These are phyloP conservation scores for Mixia osmundae DNA, from an alignment of 1,284 basidiomycete species.

Conservation along the genomic window DNA sequence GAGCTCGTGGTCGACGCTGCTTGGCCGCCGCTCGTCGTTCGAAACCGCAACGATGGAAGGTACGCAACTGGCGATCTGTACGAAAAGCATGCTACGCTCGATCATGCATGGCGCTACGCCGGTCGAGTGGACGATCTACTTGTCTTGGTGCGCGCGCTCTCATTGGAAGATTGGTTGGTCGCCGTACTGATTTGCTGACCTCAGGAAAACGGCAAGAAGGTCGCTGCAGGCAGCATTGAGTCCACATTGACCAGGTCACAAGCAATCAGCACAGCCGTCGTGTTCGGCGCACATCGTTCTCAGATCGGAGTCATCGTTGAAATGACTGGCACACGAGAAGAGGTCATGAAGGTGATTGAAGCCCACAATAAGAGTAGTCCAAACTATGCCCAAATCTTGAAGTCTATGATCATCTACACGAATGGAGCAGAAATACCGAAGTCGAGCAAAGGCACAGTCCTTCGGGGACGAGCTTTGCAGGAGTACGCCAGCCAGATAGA, in stretches of 20 bases:
- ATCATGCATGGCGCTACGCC: slow-evolving; percentile 31
- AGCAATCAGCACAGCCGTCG: slow-evolving; percentile 29
- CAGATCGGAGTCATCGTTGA: slow-evolving; percentile 34
- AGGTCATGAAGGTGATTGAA: slow-evolving; percentile 27
- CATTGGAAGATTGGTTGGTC: no score
- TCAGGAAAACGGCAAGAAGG: slow-evolving; percentile 31
- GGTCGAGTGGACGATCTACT: slow-evolving; percentile 38
- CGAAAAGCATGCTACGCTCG: slow-evolving; percentile 26
- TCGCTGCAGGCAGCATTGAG: slow-evolving; percentile 31
- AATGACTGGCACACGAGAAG: slow-evolving; percentile 28
- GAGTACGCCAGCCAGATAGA: slow-evolving; percentile 31
- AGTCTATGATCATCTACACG: slow-evolving; percentile 31
- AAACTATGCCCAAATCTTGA: slow-evolving; percentile 30
- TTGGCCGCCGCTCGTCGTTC: slow-evolving; percentile 32
- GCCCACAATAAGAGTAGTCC: slow-evolving; percentile 31
- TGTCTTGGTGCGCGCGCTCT: slow-evolving; percentile 18
- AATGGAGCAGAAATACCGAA: slow-evolving; percentile 25
- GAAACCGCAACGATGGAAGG: slow-evolving; percentile 33
- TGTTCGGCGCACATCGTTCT: slow-evolving; percentile 34
- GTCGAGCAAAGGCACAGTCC: slow-evolving; percentile 29
- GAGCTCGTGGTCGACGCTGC: slow-evolving; percentile 34
- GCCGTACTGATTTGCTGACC: not conserved
- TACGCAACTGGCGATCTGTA: slow-evolving; percentile 39
- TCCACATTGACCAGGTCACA: slow-evolving; percentile 25
- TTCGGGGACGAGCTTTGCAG: slow-evolving; percentile 28